Evolutionary conservation across 108 stramenopile species (phyloP).

Genomic region (Discostella pseudostelligera): DNA sequence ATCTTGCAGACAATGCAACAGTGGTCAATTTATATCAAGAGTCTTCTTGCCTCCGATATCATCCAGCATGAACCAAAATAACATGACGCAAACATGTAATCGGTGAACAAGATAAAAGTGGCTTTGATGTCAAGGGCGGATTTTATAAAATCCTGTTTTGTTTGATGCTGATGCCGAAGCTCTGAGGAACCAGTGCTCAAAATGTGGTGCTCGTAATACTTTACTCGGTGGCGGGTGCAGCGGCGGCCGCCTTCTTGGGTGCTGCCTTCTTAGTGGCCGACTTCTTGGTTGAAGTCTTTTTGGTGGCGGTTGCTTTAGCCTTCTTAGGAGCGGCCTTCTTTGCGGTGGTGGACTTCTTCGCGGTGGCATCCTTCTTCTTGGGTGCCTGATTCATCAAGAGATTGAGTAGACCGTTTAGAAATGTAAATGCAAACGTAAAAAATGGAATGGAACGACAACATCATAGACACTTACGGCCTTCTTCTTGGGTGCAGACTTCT

Average conservation of each 20-base stretch:
- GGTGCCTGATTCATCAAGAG: conserved; percentile 11
- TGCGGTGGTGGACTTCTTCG: conserved; percentile 28
- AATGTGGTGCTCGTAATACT: no score
- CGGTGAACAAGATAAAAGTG: background rate
- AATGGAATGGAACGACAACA: background rate
- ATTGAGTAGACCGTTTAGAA: background rate
- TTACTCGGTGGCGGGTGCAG: background rate
- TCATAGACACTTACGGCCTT: background rate
- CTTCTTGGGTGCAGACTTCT: conserved; percentile 38
- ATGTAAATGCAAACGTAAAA: background rate
- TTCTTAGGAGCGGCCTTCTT: conserved; percentile 34
- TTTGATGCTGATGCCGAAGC: background rate
- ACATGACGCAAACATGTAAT: no score
- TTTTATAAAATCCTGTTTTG: conserved; percentile 15
- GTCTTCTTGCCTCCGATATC: no score
- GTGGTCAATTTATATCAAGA: no score
- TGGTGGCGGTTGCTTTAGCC: conserved; percentile 11
- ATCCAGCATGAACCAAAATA: no score
- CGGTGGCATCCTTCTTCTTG: conserved; percentile 32
- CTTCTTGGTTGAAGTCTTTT: conserved; percentile 5
- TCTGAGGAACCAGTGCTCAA: no score
- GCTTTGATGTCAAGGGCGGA: conserved; percentile 3
- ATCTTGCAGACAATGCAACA: no score
- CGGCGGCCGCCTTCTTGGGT: conserved; percentile 6
- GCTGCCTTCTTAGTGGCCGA: conserved; percentile 21